Evolutionary conservation across 805 yeast species (phyloP), one percentile per base, ranked within the genome.

Genomic region (Scheffersomyces ergatensis): DNA sequence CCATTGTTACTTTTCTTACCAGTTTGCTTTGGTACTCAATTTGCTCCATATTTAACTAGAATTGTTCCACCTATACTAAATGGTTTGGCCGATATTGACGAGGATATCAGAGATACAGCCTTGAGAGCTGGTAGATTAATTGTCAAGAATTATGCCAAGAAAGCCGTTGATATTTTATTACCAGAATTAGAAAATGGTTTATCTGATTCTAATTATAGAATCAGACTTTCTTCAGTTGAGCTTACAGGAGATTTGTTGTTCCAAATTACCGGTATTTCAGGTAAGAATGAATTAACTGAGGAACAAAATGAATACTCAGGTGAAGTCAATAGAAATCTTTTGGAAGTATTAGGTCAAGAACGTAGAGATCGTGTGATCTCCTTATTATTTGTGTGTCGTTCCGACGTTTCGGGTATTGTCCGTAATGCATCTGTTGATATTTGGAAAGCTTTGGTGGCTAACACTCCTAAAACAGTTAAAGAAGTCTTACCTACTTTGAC

Each of bases 401-500:
- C 96, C 12, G 99, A 93, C 70, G 78, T 82, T 30, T 78, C 93
- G 29, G 88, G 88, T 51, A 74, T 82, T 49, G 99, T 93, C 20
- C 82, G 99, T 54, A 81, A 81, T 49, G 86, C 95, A 19, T 83
- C 98, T 11, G 80, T 88, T 44, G 97, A 93, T 54, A 89, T 93
- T 35, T 93, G 99, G 99, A 90, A 90, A 67, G 89, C 96, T 0
- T 72, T 93, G 57, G 97, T 93, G 38, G 86, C 96, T 36, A 93
- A 93, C 60, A 93, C 99, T 17, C 98, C 99, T 33, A 82, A 86
- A 57, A 87, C 96, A 3, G 85, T 93, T 35, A 92, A 87, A 70
- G 97, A 90, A 61, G 89, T 93, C 46, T 65, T 93, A 47, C 95
- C 97, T 23, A 74, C 89, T 4, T 78, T 93, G 48, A 86, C 93